Conservation (phyloP, 257 asterid species). For the Jaltomata sinuosa region DNA sequence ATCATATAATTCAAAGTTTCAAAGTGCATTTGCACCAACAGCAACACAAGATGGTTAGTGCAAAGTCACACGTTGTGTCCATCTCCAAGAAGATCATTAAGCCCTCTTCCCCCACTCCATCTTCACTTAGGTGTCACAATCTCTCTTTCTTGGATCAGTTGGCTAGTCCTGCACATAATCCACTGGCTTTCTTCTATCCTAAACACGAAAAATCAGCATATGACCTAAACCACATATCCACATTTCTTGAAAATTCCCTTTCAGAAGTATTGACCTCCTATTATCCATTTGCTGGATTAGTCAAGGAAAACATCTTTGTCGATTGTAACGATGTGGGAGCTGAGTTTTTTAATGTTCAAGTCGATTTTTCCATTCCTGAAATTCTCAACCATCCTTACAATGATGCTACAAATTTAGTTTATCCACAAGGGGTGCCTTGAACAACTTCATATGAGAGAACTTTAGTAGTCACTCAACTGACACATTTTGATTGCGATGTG, state of each 20-base stretch:
- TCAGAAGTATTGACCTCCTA: too few species aligned
- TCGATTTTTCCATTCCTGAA: neutral
- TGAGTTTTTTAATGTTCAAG: neutral
- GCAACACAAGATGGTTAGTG: neutral
- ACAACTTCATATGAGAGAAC: neutral
- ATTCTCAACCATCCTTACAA: too few species aligned
- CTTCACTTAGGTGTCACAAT: too few species aligned
- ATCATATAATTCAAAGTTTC: neutral
- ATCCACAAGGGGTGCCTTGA: neutral
- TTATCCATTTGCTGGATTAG: neutral
- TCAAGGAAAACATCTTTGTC: neutral
- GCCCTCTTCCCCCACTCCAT: too few species aligned
- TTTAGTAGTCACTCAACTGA: neutral
- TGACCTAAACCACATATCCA: too few species aligned
- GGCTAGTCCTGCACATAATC: too few species aligned
- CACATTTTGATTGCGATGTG: neutral
- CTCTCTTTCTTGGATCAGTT: too few species aligned
- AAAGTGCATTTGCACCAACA: neutral
- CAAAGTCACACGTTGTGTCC: neutral
- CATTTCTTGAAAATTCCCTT: too few species aligned
- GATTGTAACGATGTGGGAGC: neutral
- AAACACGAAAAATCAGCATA: too few species aligned
- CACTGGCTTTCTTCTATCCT: too few species aligned
- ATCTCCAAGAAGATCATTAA: neutral
- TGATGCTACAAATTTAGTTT: neutral